These are phyloP conservation scores for Vigna mungo DNA, from an alignment of 306 rosid species.

Conservation along the genomic window DNA sequence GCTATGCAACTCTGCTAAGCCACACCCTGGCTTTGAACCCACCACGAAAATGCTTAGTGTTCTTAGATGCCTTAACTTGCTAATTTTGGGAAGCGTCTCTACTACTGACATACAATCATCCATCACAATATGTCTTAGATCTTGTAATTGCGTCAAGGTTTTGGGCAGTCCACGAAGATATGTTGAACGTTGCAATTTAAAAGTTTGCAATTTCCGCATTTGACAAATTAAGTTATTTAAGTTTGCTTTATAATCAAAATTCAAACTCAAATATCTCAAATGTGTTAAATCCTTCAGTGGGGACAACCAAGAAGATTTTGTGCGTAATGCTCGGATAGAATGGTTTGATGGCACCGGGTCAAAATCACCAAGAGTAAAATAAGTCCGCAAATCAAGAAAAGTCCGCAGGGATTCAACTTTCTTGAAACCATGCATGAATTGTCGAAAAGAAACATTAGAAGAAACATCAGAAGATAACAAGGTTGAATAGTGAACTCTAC, in stretches of 20 bases:
- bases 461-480: too few species aligned
- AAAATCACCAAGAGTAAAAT: neutral
- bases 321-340: neutral
- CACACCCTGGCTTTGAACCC: neutral
- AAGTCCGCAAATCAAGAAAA: neutral
- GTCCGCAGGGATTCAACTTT: constrained; percentile 36
- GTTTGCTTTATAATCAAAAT: too few species aligned
- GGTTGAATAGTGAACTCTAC: constrained; percentile 4
- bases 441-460: neutral
- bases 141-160: neutral
- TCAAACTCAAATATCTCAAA: neutral
- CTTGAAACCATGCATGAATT: neutral
- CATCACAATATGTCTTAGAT: constrained; percentile 20
- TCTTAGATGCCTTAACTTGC: neutral
- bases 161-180: neutral
- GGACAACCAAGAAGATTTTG: neutral
- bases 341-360: too few species aligned
- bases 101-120: too few species aligned
- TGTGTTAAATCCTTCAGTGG: neutral
- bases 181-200: fast-evolving
- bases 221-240: neutral
- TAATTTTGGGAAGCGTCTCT: neutral
- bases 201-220: neutral
- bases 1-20: constrained; percentile 19
- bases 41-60: constrained; percentile 15